Base-by-base conservation (phyloP, 352 stramenopile species). In the Peronosclerospora sorghi region DNA sequence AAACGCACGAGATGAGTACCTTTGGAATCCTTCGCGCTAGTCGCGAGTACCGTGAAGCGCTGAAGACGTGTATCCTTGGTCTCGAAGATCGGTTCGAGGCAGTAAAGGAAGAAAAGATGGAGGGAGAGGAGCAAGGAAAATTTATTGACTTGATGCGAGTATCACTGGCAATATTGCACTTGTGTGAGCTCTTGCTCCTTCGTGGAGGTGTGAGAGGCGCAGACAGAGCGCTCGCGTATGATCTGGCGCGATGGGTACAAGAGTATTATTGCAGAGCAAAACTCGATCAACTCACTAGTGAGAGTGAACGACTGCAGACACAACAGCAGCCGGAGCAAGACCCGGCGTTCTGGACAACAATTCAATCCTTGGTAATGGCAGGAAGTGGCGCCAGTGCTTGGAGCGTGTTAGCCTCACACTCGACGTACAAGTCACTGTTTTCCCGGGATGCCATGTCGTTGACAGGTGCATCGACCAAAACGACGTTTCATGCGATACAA, bases 121-220 rank as follows among this genome's bases (percentile, higher is more conserved):
- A 42, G 32, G 27, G 27, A 14, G 48, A 78, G 0, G 61, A 70
- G 2, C 67, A 80, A 4, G 57, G 67, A 7, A 56, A 70, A 24
- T 73, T 85, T 15, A 43, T 78, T 15, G 66, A 85, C 29, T 46
- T 88, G 41, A 45, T 90, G 19, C 86, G 88, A 56, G 75, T 84
- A 8, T 86, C 78, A 29, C 56, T 90, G 20, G 75, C 78, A 13
- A 65, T 90, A 13, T 85, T 74, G 70, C 75, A 87, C 46, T 41
- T 90, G 35, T 86, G 78, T 21, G 78, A 90, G 51, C 51, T 90
- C 34, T 56, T 88, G 19, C 70, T 86, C 17, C 61, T 90, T 7
- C 72, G 80, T 45, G 57, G 62, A 32, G 69, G 69, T 28, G 51
- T 54, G 4, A 62, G 68, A 43, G 51, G 61, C 42, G 66, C 73